Conservation (phyloP, 352 stramenopile genomes). For the Phytophthora capsici region DNA sequence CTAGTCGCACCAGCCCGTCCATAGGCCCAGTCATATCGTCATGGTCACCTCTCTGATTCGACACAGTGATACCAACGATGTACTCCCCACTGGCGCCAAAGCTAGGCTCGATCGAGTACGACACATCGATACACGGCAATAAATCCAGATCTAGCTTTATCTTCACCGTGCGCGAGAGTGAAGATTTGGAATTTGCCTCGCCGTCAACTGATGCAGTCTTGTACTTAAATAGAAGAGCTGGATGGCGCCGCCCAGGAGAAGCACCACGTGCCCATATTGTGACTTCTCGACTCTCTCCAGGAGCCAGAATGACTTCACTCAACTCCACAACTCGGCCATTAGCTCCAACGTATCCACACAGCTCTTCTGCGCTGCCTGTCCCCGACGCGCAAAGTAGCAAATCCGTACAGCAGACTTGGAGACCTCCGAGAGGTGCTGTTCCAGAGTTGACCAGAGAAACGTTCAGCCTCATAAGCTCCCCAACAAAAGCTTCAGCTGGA, state of each 20-base stretch:
- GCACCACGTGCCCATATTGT: slow-evolving; percentile 59
- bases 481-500: slow-evolving; percentile 54
- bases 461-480: slow-evolving; percentile 68
- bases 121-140: slow-evolving; percentile 63
- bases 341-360: slow-evolving; percentile 64
- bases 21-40: slow-evolving; percentile 22
- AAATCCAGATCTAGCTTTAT: slow-evolving; percentile 69
- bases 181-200: slow-evolving; percentile 15
- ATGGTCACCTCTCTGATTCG: slow-evolving; percentile 54
- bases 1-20: slow-evolving; percentile 50
- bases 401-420: slow-evolving; percentile 76
- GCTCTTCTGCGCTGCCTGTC: slow-evolving; percentile 24
- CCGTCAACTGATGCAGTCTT: slow-evolving; percentile 27
- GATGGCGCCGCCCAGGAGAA: slow-evolving; percentile 47
- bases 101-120: slow-evolving; percentile 75
- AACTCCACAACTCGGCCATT: slow-evolving; percentile 75
- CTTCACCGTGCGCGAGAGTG: slow-evolving; percentile 49
- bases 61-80: slow-evolving; percentile 73
- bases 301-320: slow-evolving; percentile 48
- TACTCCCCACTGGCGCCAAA: slow-evolving; percentile 72
- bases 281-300: slow-evolving; percentile 59
- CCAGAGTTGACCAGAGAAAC: slow-evolving; percentile 66
- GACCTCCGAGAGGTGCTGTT: slow-evolving; percentile 47
- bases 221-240: slow-evolving; percentile 80
- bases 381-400: slow-evolving; percentile 59